Conservation (phyloP, 2,329 filamentous ascomycete species). For the Chaetoscypha palmicola region DNA sequence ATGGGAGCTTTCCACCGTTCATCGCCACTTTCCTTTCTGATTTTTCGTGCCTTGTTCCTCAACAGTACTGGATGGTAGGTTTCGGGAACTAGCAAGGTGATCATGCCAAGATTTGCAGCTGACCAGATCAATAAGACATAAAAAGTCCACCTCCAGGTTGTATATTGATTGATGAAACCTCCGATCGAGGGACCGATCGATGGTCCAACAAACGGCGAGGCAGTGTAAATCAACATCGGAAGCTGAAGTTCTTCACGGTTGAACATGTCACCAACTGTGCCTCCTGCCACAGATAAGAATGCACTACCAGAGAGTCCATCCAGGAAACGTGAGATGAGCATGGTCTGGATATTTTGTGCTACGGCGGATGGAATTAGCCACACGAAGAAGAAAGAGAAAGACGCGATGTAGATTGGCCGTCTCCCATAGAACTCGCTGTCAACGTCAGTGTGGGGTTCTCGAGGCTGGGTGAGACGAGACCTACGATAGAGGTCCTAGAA, state of each 20-base stretch:
- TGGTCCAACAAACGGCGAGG: slow-evolving; percentile 53
- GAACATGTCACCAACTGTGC: slow-evolving; percentile 77
- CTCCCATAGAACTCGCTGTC: slow-evolving; percentile 69
- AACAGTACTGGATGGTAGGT: slow-evolving; percentile 52
- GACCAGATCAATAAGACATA: slow-evolving; percentile 57
- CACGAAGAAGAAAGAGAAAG: slow-evolving; percentile 60
- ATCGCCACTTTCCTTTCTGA: slow-evolving; percentile 29
- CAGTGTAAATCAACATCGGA: slow-evolving; percentile 75
- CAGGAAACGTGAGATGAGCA: slow-evolving; percentile 71
- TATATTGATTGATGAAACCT: slow-evolving; percentile 45
- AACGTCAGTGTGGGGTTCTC: too few relatives aligned
- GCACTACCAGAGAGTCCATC: too few relatives aligned
- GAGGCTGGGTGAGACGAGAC: too few relatives aligned
- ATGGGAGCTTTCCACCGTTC: slow-evolving; percentile 33
- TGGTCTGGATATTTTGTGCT: slow-evolving; percentile 67
- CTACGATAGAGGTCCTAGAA: slow-evolving; percentile 62
- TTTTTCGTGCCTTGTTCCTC: slow-evolving; percentile 21
- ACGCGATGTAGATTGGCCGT: slow-evolving; percentile 71
- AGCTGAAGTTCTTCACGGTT: slow-evolving; percentile 56
- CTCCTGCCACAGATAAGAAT: slow-evolving; percentile 67
- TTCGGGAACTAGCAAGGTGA: slow-evolving; percentile 52
- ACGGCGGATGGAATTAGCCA: slow-evolving; percentile 76
- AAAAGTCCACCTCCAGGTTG: slow-evolving; percentile 40
- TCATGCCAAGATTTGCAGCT: slow-evolving; percentile 28
- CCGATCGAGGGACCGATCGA: slow-evolving; percentile 56